Evolutionary conservation across 148 eudicot species (phyloP), one percentile per base, ranked within the genome.

Genomic region (Drosera capensis): DNA sequence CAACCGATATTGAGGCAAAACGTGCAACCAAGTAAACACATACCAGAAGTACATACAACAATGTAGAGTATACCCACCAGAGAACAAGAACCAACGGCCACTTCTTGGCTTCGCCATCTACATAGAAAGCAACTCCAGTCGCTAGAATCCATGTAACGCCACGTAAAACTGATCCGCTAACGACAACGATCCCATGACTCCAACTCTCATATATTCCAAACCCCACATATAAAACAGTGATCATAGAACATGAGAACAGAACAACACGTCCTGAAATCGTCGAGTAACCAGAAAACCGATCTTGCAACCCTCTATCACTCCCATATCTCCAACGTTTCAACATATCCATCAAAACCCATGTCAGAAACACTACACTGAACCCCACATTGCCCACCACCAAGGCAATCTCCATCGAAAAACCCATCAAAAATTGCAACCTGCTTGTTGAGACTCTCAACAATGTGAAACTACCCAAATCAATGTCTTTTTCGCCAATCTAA

Each of bases 21-120:
- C 40, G 59, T 14, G 38, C 51, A 5, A 70, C 40, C 9, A 67
- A 20, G 39, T 53, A 65, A 43, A 38, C 4, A 5, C 53, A 42
- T 14, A 76, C 50, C 45, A 60, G 23, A 51, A 71, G 40, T 25
- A 55, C 49, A 48, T 70, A 63, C 49, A 21, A 43, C 20, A 69
- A 45, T 31, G 44, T 14, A 11, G 77, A 70, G 55, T 59, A 74
- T 25, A 62, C 49, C 96, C 96, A 87, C 82, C 80, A 87, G 8
- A 77, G 36, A 47, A 62, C 23, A 40, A 87, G 71, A 11, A 77
- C 64, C 25, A 62, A 55, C 40, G 96, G 83, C 77, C 79, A 77
- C 20, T 40, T 67, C 51, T 51, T 53, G 40, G 46, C 41, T 7
- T 43, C 56, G 24, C 26, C 42, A 14, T 42, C 35, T 20, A 71